phyloP scores from a whole-genome alignment of 495 filamentous ascomycete species.

The Thermochaetoides thermophila region DNA sequence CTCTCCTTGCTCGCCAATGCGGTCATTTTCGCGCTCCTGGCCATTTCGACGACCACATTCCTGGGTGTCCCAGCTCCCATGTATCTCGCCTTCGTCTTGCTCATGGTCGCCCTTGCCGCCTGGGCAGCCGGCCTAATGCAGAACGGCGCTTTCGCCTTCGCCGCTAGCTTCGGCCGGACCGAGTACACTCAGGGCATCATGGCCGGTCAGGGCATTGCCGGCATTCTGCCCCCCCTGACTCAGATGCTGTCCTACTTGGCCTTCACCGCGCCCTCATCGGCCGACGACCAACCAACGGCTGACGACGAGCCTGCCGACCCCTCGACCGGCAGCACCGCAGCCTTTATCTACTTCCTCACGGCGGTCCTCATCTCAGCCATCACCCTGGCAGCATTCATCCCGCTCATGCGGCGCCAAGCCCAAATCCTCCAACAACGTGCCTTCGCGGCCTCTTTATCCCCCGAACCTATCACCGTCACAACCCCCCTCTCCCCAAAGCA shows the following conservation, averaged over 20 bases:
- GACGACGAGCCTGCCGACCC: slow-evolving; percentile 3
- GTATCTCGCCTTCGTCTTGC: slow-evolving; percentile 72
- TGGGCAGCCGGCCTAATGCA: slow-evolving; percentile 74
- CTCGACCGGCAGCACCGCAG: slow-evolving; percentile 40
- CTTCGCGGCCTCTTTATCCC: slow-evolving; percentile 11
- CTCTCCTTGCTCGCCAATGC: slow-evolving; percentile 59
- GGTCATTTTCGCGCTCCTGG: slow-evolving; percentile 55
- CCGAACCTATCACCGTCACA: slow-evolving; percentile 20
- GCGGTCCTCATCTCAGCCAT: slow-evolving; percentile 50
- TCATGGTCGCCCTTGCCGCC: slow-evolving; percentile 66
- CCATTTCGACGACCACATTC: slow-evolving; percentile 60
- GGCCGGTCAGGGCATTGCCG: slow-evolving; percentile 84
- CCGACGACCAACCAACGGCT: background rate
- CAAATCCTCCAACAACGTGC: slow-evolving; percentile 26
- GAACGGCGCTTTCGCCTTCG: slow-evolving; percentile 90
- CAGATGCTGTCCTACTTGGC: slow-evolving; percentile 73
- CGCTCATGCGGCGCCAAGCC: slow-evolving; percentile 31
- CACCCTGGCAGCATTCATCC: slow-evolving; percentile 41
- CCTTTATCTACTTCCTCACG: slow-evolving; percentile 84
- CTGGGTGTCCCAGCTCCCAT: slow-evolving; percentile 38
- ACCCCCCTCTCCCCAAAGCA: slow-evolving; percentile 32
- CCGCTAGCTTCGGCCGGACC: slow-evolving; percentile 62
- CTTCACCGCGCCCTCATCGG: slow-evolving; percentile 21
- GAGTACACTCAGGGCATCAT: slow-evolving; percentile 94
- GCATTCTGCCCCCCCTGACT: slow-evolving; percentile 76